Evolutionary conservation across 1,284 basidiomycete genomes (phyloP), one percentile per base, ranked within the genome.

Genomic region (Puccinia coronata): DNA sequence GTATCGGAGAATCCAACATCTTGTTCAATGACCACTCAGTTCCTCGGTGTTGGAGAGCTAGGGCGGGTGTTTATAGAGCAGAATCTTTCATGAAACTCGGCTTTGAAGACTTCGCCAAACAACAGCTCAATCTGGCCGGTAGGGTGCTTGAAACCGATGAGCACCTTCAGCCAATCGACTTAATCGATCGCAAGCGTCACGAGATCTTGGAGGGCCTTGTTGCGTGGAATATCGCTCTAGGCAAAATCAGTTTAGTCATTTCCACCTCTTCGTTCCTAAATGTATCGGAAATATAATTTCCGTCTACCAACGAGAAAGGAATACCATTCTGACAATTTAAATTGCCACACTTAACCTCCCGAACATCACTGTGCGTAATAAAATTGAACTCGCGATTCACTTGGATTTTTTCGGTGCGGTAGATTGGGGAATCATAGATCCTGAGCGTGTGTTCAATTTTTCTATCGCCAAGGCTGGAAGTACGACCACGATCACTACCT

Each of bases 161-260:
- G 16, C 51, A 55, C 36, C 53, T 53, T 18, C 71, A 73, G 18
- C 71, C 43, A 5, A 70, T 70, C 67, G 71, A 73, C 51, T n/a
- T 55, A 28, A 41, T 55, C 39, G 59, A 65, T 65, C 43, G 75
- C 16, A 67, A 79, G 14, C 47, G 65, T 11, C 71, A 72, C 36
- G 36, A 71, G 31, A 59, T 70, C 25, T 49, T 80, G 43, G 78
- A 80, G 25, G 49, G 67, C 28, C 67, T 80, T 20, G 78, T 80
- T 47, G 67, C 53, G 23, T 80, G 78, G 78, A 80, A 80, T 73
- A 70, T 80, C 41, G 49, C 67, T n/a, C 59, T 80, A 5, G 78
- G 78, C 31, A 80, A 80, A 63, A 57, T 72, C 23, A 80, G 78
- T 80, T 71, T 18, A 80, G 67, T 72, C 14, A 28, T 70, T 70